Evolutionary conservation across 768 basidiomycete species (phyloP).

Genomic region (Lentinula detonsa): DNA sequence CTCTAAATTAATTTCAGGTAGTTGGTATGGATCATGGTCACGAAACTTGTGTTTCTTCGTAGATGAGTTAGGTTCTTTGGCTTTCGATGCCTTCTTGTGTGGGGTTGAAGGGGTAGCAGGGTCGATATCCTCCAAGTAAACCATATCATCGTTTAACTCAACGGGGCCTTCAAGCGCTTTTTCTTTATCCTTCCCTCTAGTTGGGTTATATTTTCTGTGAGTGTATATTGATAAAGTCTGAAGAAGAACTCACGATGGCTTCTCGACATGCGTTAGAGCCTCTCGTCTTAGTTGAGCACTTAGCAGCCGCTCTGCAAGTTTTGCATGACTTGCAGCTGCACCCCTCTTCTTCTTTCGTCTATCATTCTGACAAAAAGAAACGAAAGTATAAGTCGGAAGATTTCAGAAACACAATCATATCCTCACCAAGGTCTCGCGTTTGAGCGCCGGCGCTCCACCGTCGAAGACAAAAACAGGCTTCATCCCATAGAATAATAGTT

Average conservation of each 20-base stretch:
- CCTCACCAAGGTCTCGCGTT: constrained; percentile 82
- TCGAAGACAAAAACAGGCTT: constrained; percentile 99
- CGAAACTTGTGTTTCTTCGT: constrained; percentile 58
- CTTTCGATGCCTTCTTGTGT: constrained; percentile 24
- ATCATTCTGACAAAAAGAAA: constrained; percentile 50
- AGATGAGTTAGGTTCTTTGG: constrained; percentile 36
- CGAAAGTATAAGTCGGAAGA: not conserved
- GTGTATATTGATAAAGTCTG: not conserved
- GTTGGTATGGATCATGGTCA: constrained; percentile 88
- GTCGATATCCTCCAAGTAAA: constrained; percentile 87
- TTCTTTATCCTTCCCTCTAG: constrained; percentile 33
- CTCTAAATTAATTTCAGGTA: constrained; percentile 78
- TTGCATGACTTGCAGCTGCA: constrained; percentile 78
- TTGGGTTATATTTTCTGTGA: constrained; percentile 16
- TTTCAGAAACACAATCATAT: not conserved
- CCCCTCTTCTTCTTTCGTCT: constrained; percentile 89
- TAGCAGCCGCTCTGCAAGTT: constrained; percentile 85
- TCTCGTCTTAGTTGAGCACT: constrained; percentile 91
- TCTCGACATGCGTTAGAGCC: constrained; percentile 63
- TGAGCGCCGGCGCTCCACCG: constrained; percentile 89
- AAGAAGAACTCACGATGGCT: constrained; percentile 29
- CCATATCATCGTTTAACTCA: constrained; percentile 61
- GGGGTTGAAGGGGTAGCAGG: constrained; percentile 49
- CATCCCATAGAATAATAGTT: constrained; percentile 94
- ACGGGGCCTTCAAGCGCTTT: constrained; percentile 41